Base-by-base conservation (phyloP, 2,329 filamentous ascomycete species). In the Plenodomus lindquistii region DNA sequence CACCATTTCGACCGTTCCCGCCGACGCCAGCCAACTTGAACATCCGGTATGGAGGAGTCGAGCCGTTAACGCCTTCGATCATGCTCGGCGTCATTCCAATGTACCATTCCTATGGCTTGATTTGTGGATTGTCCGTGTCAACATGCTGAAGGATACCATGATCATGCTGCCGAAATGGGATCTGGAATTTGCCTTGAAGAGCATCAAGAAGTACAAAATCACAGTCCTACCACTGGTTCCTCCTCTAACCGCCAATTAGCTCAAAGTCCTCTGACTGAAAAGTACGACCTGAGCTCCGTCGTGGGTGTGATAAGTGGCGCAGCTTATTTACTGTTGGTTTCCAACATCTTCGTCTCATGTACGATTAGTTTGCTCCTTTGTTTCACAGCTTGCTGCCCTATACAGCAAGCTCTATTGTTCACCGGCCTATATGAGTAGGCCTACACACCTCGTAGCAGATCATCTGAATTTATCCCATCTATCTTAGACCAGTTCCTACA, bases 101-200 rank as follows among this genome's bases (percentile, higher is more conserved):
- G 59, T 69, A 67, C 37, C 65, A 69, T 36, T 67, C 64, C 11
- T 69, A 66, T 46, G 65, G 65, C 40, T 66, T 66, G 63, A 62
- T 69, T 29, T 67, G 15, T 67, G 59, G 59, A 67, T 67, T 27
- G 46, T 67, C 9, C 56, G 66, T 15, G 37, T 67, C 15, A 67
- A 67, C 17, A 46, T 66, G 3, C 34, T 52, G 8, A 51, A 45
- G n/a, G 50, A 56, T 21, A 68, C 62, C 0, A 64, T 44, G 13
- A 52, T 67, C 35, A 44, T 68, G 34, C 47, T 68, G 2, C 64
- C 63, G 2, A 62, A 61, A 42, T 68, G 65, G 65, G 53, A 65
- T 21, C 20, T 67, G 15, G 57, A 64, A 29, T 47, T 58, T n/a
- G 64, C 62, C 0, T 53, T 68, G 3, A 29, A 57, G n/a, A 60